A percentile compares a stretch with the other conserved stretches of the same genome.
phyloP scores from a whole-genome alignment of 306 rosid species.

The Luffa acutangula region DNA sequence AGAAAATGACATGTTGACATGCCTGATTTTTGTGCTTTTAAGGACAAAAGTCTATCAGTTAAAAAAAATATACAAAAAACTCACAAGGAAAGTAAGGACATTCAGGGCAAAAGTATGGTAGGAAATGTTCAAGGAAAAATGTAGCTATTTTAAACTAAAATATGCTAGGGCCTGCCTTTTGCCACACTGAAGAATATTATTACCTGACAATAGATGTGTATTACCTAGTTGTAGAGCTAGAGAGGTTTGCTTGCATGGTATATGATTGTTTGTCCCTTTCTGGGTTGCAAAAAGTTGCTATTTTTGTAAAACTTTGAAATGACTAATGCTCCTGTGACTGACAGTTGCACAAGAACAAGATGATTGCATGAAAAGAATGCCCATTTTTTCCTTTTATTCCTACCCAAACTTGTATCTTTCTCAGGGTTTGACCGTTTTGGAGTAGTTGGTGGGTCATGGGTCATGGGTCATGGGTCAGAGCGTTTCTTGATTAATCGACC shows the following conservation, averaged over 20 bases:
- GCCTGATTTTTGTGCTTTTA: background rate
- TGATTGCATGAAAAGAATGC: background rate
- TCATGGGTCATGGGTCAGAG: constrained; percentile 87
- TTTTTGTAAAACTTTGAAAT: background rate
- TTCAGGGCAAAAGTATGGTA: background rate
- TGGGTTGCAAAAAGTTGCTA: background rate
- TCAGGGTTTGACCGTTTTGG: constrained; percentile 86
- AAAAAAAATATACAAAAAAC: background rate
- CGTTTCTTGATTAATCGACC: background rate
- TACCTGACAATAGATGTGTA: too few relatives aligned
- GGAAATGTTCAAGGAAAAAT: background rate
- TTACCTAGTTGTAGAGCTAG: too few relatives aligned
- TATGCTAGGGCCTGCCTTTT: background rate
- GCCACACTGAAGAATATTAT: background rate
- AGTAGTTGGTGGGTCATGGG: constrained; percentile 89
- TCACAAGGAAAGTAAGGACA: background rate
- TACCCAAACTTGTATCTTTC: background rate
- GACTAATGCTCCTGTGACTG: background rate
- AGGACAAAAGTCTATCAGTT: background rate
- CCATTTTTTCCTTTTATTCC: background rate
- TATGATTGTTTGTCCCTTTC: too few relatives aligned
- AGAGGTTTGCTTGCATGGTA: too few relatives aligned
- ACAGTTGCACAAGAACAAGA: background rate
- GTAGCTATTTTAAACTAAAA: background rate
- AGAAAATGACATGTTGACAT: background rate